Evolutionary conservation across 1,284 basidiomycete genomes (phyloP).

Genomic region (Microbotryum scabiosae): DNA sequence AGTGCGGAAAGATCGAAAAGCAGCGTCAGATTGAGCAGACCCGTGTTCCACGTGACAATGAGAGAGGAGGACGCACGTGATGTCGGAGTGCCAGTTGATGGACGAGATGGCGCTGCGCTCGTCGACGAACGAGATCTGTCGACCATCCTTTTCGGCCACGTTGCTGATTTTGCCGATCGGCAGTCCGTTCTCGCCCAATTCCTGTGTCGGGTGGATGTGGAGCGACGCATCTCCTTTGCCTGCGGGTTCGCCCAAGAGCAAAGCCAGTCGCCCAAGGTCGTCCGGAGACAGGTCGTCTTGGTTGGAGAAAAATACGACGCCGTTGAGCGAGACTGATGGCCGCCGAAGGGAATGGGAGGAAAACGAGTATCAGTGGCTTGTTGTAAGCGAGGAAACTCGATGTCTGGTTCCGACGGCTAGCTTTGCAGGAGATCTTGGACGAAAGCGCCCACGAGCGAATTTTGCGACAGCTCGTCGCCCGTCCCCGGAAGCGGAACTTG

Average conservation of each 20-base stretch:
- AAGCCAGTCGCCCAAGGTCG: constrained; percentile 39
- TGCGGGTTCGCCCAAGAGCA: constrained; percentile 50
- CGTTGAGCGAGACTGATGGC: constrained; percentile 52
- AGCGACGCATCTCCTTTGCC: constrained; percentile 51
- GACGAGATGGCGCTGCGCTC: constrained; percentile 21
- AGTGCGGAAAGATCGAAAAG: constrained; percentile 48
- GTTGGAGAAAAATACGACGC: constrained; percentile 62
- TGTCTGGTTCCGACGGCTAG: too few species aligned
- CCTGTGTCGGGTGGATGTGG: constrained; percentile 58
- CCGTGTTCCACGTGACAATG: too few species aligned
- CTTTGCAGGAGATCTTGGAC: too few species aligned
- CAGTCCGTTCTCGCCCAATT: constrained; percentile 39
- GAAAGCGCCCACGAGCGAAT: too few species aligned
- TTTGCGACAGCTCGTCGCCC: not conserved
- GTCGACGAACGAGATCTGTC: constrained; percentile 29
- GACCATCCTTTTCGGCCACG: constrained; percentile 13
- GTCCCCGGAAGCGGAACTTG: not conserved
- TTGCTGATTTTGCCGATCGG: constrained; percentile 34
- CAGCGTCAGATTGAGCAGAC: not conserved
- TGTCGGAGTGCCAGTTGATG: constrained; percentile 10
- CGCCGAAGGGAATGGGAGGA: constrained; percentile 10
- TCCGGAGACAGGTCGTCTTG: constrained; percentile 47
- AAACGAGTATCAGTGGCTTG: not conserved
- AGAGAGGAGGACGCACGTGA: not conserved
- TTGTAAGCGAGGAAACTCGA: too few species aligned